phyloP scores from a whole-genome alignment of 1,284 basidiomycete species.

The Jaminaea rosea region DNA sequence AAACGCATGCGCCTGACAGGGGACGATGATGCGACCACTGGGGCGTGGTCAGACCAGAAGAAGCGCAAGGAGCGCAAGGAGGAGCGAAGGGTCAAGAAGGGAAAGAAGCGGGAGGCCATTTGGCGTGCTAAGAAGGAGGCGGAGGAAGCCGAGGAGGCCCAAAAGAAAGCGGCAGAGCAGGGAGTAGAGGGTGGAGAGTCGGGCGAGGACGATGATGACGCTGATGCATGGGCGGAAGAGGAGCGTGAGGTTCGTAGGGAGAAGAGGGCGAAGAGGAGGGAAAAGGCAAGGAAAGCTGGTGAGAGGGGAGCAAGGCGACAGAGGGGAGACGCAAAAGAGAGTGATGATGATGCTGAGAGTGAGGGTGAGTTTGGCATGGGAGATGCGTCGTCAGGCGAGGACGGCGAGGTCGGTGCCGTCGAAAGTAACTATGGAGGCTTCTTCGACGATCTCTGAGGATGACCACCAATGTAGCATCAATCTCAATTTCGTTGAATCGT shows the following conservation, averaged over 20 bases:
- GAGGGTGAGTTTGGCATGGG: not conserved
- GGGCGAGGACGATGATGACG: constrained; percentile 19
- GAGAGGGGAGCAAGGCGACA: not conserved
- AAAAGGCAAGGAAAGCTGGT: constrained; percentile 6
- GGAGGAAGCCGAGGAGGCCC: constrained; percentile 16
- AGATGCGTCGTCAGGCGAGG: too few species aligned
- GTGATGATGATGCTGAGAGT: not conserved
- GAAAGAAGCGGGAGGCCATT: constrained; percentile 5
- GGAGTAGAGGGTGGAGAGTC: constrained; percentile 15
- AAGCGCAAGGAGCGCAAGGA: constrained; percentile 8
- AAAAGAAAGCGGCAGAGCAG: constrained; percentile 19
- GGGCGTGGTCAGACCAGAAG: constrained; percentile 12
- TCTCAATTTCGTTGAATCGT: not conserved
- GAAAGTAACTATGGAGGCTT: constrained; percentile 8
- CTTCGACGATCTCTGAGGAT: constrained; percentile 14
- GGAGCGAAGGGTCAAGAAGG: constrained; percentile 8
- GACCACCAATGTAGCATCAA: too few species aligned
- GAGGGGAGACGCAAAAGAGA: not conserved
- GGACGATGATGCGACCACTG: not conserved
- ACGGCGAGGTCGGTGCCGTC: not conserved
- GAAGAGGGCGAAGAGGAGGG: constrained; percentile 10
- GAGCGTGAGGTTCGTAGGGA: constrained; percentile 28
- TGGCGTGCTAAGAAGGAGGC: constrained; percentile 1
- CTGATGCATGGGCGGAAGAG: constrained; percentile 32
- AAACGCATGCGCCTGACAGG: not conserved